Evolutionary conservation across 345 rosid species (phyloP), one percentile per base, ranked within the genome.

Genomic region (Hibiscus tridactylites): DNA sequence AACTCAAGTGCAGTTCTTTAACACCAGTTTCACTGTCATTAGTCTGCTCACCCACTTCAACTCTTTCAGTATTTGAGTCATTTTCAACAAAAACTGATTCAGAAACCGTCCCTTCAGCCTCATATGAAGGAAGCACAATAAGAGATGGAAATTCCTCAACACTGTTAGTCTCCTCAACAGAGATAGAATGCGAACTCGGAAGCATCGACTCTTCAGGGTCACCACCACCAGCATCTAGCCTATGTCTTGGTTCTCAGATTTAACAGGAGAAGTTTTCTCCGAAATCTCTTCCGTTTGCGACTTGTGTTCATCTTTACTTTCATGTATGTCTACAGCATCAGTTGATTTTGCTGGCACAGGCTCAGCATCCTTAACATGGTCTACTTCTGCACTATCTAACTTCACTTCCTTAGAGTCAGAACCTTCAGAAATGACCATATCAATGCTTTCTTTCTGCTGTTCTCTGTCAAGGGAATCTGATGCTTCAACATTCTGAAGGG

Each of bases 1-100:
- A 77, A 77, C 86, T 86, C 78, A 80, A 54, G 71, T 59, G 54
- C 71, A 73, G 87, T 72, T 76, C 85, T 59, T 75, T 80, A 72
- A 60, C 68, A 28, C 76, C 86, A 59, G 70, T 31, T 58, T 77
- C 83, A 70, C 71, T 79, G 77, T 79, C 87, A 81, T 70, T 70
- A 31, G 71, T 56, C 82, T 75, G 80, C 71, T 74, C 78, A 56
- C 78, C 79, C 68, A 71, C 71, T 21, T 21, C 24, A 21, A 21
- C 24, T 21, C 24, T 21, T 21, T 21, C 24, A 11, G 12, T 1
- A 46, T 73, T 52, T 15, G 16, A 61, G 24, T 66, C 82, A 50
- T 42, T 68, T 67, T 77, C 85, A 44, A 56, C 53, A 67, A 85
- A 84, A 81, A 78, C 79, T 28, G 82, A 44, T 69, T 77, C 84